Evolutionary conservation across 2,329 filamentous ascomycete genomes (phyloP).

Genomic region (Epichloe festucae): DNA sequence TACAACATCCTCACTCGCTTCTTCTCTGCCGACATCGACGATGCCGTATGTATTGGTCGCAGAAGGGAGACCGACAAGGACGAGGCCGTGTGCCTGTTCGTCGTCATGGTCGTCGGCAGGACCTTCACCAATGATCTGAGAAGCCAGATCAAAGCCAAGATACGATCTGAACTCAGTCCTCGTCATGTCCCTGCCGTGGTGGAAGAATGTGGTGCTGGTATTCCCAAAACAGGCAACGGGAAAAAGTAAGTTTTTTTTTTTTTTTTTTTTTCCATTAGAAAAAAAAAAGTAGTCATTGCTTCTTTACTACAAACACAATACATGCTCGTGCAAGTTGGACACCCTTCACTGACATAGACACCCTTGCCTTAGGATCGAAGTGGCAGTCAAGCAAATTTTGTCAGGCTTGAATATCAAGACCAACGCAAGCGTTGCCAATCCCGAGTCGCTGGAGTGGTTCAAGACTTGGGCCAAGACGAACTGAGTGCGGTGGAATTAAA

Average conservation of each 20-base stretch:
- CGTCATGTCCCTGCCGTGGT: constrained; percentile 80
- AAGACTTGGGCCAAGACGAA: constrained; percentile 55
- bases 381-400: constrained; percentile 90
- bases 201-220: constrained; percentile 64
- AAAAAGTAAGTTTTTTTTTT: constrained; percentile 61
- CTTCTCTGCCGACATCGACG: constrained; percentile 66
- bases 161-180: constrained; percentile 70
- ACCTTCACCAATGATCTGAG: constrained; percentile 48
- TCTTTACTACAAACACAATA: not conserved
- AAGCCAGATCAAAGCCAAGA: constrained; percentile 48
- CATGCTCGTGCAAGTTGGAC: too few species aligned
- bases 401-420: constrained; percentile 79
- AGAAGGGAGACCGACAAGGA: constrained; percentile 59
- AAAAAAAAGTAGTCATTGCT: not conserved
- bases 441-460: constrained; percentile 82
- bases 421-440: constrained; percentile 86
- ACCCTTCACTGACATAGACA: constrained; percentile 7
- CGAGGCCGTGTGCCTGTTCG: constrained; percentile 78
- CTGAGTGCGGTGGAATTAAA: constrained; percentile 7
- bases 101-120: constrained; percentile 55
- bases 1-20: constrained; percentile 86
- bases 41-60: constrained; percentile 78
- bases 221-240: constrained; percentile 85
- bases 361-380: constrained; percentile 54
- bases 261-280: constrained; percentile 10